Percentiles rank a stretch among this genome's conserved stretches.
phyloP scores from a whole-genome alignment of 2,329 filamentous ascomycete genomes.

The Apiospora koreana region DNA sequence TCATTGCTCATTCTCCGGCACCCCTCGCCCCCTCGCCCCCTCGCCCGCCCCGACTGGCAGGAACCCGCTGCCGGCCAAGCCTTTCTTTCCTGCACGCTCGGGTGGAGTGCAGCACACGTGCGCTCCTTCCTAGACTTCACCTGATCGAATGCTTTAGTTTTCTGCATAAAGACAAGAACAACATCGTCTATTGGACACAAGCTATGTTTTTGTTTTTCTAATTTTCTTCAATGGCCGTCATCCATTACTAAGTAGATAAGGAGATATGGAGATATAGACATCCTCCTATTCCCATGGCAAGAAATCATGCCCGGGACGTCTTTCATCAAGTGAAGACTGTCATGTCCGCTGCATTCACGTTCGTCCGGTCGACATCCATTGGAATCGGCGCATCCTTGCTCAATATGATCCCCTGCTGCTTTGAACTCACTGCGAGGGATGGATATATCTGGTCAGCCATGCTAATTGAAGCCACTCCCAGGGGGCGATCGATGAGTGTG shows the following conservation, averaged over 20 bases:
- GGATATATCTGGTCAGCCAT: background rate
- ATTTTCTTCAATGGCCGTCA: no score
- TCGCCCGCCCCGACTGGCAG: slow-evolving; percentile 5
- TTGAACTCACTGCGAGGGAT: background rate
- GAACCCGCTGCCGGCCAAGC: slow-evolving; percentile 1
- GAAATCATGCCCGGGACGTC: no score
- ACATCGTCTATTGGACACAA: no score
- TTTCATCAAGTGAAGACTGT: background rate
- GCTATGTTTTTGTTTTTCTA: no score
- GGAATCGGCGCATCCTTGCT: background rate
- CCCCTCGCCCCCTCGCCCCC: no score
- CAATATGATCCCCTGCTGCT: background rate
- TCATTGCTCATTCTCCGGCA: background rate
- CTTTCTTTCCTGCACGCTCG: background rate
- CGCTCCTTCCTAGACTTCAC: slow-evolving; percentile 1
- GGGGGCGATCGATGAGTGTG: background rate
- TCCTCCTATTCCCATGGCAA: no score
- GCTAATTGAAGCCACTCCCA: background rate
- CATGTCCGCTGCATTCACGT: background rate
- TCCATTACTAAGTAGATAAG: no score
- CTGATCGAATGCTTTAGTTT: no score
- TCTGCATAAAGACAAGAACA: no score
- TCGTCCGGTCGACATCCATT: background rate
- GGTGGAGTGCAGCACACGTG: slow-evolving; percentile 5
- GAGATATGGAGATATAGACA: no score